phyloP scores from a whole-genome alignment of 106 monocot genomes.

The Dioscorea alata region DNA sequence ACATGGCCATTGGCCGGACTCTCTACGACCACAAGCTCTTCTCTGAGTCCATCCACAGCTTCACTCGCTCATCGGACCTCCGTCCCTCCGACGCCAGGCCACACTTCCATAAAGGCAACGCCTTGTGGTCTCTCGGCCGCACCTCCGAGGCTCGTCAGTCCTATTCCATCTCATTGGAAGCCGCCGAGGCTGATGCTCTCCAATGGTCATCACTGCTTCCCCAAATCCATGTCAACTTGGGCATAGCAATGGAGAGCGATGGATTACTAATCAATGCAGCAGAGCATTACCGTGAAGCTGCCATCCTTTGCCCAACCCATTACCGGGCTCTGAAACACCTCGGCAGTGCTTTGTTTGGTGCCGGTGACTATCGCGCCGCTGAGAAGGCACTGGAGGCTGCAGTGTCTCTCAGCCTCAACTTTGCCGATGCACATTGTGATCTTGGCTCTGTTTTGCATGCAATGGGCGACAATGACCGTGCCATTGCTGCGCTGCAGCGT shows the following conservation, averaged over 20 bases:
- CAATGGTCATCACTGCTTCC: constrained; percentile 24
- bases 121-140: constrained; percentile 8
- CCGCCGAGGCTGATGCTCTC: constrained; percentile 20
- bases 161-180: constrained; percentile 8
- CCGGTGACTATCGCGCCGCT: constrained; percentile 19
- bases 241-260: constrained; percentile 24
- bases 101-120: constrained; percentile 13
- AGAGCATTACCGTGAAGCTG: constrained; percentile 38
- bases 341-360: constrained; percentile 25
- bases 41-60: constrained; percentile 15
- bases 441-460: constrained; percentile 31
- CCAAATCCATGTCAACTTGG: constrained; percentile 37
- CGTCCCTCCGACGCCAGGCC: constrained; percentile 15
- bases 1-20: constrained; percentile 24
- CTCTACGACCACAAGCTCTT: constrained; percentile 16
- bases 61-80: constrained; percentile 15
- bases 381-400: constrained; percentile 29
- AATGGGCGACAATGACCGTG: constrained; percentile 23
- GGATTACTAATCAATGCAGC: constrained; percentile 30
- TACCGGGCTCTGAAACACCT: constrained; percentile 34
- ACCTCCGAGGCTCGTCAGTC: constrained; percentile 6
- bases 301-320: constrained; percentile 26
- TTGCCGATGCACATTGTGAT: constrained; percentile 35
- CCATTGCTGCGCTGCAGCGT: constrained; percentile 15
- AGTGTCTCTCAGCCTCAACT: constrained; percentile 17